Base-by-base conservation (phyloP, 805 yeast species). In the Ogataea polymorpha region DNA sequence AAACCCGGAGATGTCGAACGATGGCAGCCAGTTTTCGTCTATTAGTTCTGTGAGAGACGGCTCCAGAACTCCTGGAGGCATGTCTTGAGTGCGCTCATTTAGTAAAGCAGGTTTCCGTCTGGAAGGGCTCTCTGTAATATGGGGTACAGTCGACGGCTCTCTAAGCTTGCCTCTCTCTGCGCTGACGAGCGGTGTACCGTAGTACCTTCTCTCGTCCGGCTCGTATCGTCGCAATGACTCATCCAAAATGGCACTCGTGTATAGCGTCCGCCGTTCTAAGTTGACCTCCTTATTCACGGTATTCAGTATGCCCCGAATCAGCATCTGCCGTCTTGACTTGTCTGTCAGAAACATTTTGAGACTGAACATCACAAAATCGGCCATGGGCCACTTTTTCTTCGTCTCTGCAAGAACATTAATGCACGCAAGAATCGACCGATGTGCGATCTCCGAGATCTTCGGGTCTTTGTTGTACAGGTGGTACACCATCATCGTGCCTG, bases 401-500 rank as follows among this genome's bases (percentile, higher is more conserved):
- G 70, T 53, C 34, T 59, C 67, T 10, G 54, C 50, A 38, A 74
- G 49, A 1, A 73, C 66, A 21, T 56, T 39, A 16, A 59, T 28
- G 32, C 60, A 56, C 6, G 44, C 46, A 23, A 44, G 28, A 17
- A 59, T 48, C 18, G 56, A 54, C 11, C 45, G 34, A 27, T 53
- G 39, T 7, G 63, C 63, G 14, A 58, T 44, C 13, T 36, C 39
- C 6, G 55, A 48, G n/a, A 61, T 50, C 1, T 37, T 45, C 32
- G 37, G 38, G 34, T 60, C 63, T 32, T 48, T 49, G 33, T 56
- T 61, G 40, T 54, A 51, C 14, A 79, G 72, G 62, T 85, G 91
- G 56, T 82, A 82, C n/a, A 82, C 69, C 60, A 85, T 75, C 74
- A 84, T 80, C 47, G 80, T 68, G 48, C 82, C 68, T 1, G 93